Evolutionary conservation across 805 yeast species (phyloP), one percentile per base, ranked within the genome.

Genomic region (baker's yeast (Saccharomyces cerevisiae)): DNA sequence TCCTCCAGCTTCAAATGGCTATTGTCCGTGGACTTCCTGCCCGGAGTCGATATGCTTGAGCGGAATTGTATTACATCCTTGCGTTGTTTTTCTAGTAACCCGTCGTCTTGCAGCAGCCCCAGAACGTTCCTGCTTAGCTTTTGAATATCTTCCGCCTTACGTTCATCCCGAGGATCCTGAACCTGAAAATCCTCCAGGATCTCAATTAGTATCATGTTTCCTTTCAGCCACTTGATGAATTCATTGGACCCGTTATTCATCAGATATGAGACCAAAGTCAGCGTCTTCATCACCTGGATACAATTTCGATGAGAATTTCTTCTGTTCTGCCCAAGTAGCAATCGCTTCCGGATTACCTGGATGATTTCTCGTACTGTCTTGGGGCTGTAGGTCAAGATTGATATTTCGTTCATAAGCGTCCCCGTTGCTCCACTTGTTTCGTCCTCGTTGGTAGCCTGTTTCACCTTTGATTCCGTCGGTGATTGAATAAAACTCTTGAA

Each of bases 391-490:
- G 86, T 75, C 24, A 80, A 63, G 2, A 71, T 67, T 0, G 84
- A 74, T 2, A 83, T 67, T 50, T 80, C 81, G 54, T 77, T 76
- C 62, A 83, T 69, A 55, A 82, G 78, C 5, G 76, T 70, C n/a
- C 81, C 79, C 6, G 79, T 78, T 0, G 85, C 85, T 1, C 86
- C 83, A 60, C 75, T 70, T 1, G 76, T 71, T 55, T 81, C 84
- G 54, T 73, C 74, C 58, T 76, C 78, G 26, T 66, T 66, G 6
- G 85, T 81, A 8, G 84, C 81, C 22, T 71, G 68, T 55, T 67
- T 72, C 14, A 75, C 71, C 54, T 64, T 74, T 5, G 69, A 54
- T 54, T 73, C 78, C 26, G 66, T 70, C 58, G 62, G 63, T 53
- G 64, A 70, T 59, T 59, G 65, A 54, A 65, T 75, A 57, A 62